phyloP scores from a whole-genome alignment of 805 yeast genomes.

The Kuraishia capsulata region DNA sequence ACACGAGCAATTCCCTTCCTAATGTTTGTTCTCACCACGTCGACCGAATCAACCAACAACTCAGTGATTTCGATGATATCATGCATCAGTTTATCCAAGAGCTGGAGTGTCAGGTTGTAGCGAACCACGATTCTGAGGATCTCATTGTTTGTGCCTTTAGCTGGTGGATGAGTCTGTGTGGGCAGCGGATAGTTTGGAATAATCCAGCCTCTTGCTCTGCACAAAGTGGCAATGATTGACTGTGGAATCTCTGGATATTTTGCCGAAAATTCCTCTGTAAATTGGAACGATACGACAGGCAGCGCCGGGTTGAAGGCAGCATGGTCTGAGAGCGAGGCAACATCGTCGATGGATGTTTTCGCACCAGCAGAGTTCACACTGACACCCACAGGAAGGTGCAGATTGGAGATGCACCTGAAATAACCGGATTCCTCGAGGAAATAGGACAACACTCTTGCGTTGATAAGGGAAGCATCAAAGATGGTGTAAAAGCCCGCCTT shows the following conservation, averaged over 20 bases:
- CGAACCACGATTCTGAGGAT: constrained; percentile 82
- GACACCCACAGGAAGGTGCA: constrained; percentile 52
- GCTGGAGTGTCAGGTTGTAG: constrained; percentile 50
- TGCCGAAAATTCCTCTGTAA: constrained; percentile 46
- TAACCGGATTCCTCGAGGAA: constrained; percentile 56
- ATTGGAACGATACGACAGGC: constrained; percentile 84
- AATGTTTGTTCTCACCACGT: constrained; percentile 26
- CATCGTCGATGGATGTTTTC: not conserved
- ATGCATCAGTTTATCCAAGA: constrained; percentile 54
- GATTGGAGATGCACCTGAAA: constrained; percentile 67
- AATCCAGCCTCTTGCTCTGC: constrained; percentile 79
- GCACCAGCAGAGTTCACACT: constrained; percentile 11
- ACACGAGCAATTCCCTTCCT: constrained; percentile 1
- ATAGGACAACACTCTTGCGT: constrained; percentile 60
- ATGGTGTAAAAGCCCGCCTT: constrained; percentile 56
- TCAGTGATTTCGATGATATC: constrained; percentile 48
- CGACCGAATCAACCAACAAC: constrained; percentile 39
- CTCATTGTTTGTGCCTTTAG: constrained; percentile 39
- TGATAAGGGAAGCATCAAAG: constrained; percentile 54
- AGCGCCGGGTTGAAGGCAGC: constrained; percentile 60
- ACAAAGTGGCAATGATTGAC: constrained; percentile 56
- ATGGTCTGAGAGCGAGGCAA: constrained; percentile 18
- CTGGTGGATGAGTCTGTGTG: constrained; percentile 28
- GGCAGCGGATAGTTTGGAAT: constrained; percentile 87
- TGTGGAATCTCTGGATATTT: constrained; percentile 80